These are phyloP conservation scores for Arthrobotrys megalospora DNA, from an alignment of 2,329 filamentous ascomycete genomes.

Conservation along the genomic window DNA sequence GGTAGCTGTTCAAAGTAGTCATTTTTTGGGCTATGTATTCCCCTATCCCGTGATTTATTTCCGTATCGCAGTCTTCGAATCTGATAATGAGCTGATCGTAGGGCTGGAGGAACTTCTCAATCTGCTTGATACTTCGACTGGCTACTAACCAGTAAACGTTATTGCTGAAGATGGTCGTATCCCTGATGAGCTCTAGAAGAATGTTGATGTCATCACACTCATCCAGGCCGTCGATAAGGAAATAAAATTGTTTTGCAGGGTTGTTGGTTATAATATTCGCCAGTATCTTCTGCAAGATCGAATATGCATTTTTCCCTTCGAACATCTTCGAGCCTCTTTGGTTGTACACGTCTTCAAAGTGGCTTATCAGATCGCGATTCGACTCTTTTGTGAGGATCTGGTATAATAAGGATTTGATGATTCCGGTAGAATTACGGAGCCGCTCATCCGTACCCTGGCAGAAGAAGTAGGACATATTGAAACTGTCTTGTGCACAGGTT, in stretches of 20 bases:
- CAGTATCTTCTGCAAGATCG: background rate
- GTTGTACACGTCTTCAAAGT: background rate
- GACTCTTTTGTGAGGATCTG: background rate
- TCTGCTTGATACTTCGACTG: background rate
- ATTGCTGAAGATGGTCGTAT: background rate
- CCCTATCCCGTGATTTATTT: background rate
- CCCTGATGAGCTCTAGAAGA: background rate
- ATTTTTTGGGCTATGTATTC: background rate
- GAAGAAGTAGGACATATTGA: background rate
- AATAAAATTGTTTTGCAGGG: background rate
- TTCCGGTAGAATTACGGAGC: background rate
- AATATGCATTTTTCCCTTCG: background rate
- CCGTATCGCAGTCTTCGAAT: background rate
- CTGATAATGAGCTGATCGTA: background rate
- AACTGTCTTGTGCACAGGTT: too few species aligned
- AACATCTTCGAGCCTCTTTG: conserved; percentile 1
- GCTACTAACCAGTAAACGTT: background rate
- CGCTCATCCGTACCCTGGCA: background rate
- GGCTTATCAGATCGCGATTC: background rate
- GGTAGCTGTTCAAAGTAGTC: background rate
- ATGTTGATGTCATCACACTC: background rate
- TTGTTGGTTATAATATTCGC: background rate
- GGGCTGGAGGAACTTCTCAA: background rate
- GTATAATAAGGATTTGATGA: background rate
- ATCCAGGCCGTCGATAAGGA: background rate